Percentiles rank a stretch among this genome's conserved stretches.
Evolutionary conservation across 495 filamentous ascomycete species (phyloP).

Genomic region (Penicillium maclennaniae): DNA sequence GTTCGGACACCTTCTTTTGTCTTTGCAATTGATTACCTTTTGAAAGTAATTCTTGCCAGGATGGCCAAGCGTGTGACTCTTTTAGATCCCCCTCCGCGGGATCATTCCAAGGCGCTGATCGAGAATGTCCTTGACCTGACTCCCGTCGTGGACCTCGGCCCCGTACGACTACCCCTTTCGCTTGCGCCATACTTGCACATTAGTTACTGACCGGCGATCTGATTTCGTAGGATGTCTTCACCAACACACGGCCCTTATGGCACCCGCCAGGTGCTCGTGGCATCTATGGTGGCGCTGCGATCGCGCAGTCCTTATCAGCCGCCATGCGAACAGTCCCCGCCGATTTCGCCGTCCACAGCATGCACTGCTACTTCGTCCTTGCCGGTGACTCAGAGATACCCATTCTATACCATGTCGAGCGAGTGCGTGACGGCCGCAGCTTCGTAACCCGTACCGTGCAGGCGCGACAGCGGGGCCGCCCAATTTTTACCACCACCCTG

Average conservation of each 20-base stretch:
- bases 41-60: neutral
- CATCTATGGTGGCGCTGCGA: conserved; percentile 88
- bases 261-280: conserved; percentile 87
- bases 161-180: conserved; percentile 45
- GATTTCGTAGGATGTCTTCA: conserved; percentile 70
- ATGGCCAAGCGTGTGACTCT: conserved; percentile 58
- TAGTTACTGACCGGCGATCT: conserved; percentile 2
- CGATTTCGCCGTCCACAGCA: conserved; percentile 81
- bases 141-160: conserved; percentile 72
- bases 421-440: conserved; percentile 82
- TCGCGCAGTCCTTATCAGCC: conserved; percentile 86
- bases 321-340: conserved; percentile 79
- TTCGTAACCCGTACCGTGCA: conserved; percentile 95
- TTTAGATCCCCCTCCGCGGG: conserved; percentile 66
- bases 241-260: conserved; percentile 86
- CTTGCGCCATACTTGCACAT: neutral
- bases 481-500: conserved; percentile 92
- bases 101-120: conserved; percentile 71
- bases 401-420: conserved; percentile 89
- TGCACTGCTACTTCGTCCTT: conserved; percentile 99
- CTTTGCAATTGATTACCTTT: neutral
- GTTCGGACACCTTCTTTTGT: neutral
- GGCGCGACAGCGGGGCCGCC: conserved; percentile 79
- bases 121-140: conserved; percentile 88
- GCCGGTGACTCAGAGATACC: conserved; percentile 80